A percentile compares a stretch with the other conserved stretches of the same genome.
phyloP scores from a whole-genome alignment of 257 asterid genomes.

The Gentiana dahurica region DNA sequence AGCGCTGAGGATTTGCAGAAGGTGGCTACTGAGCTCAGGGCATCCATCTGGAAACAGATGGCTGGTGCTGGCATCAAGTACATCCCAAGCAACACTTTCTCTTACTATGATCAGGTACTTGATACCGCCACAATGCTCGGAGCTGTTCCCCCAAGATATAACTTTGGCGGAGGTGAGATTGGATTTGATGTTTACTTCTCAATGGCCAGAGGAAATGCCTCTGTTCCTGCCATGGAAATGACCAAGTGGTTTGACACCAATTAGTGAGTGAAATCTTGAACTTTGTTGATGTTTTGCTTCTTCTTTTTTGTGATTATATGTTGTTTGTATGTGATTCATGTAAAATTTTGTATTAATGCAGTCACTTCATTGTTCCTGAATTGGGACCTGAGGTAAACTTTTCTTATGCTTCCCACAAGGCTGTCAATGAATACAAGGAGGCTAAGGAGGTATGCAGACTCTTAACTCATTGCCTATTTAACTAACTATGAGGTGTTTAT shows the following conservation, averaged over 20 bases:
- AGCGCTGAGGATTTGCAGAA: conserved; percentile 56
- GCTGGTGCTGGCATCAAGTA: conserved; percentile 69
- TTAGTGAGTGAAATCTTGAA: conserved; percentile 56
- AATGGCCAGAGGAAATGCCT: conserved; percentile 99
- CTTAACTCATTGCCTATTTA: not conserved
- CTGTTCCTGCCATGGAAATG: conserved; percentile 99
- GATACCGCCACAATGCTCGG: conserved; percentile 83
- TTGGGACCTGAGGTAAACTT: conserved; percentile 83
- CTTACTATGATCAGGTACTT: conserved; percentile 75
- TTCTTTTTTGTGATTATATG: conserved; percentile 2
- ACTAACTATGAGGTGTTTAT: too few species aligned
- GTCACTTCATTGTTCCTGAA: conserved; percentile 91
- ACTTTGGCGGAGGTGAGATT: conserved; percentile 85
- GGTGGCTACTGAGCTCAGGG: conserved; percentile 51
- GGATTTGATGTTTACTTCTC: conserved; percentile 83
- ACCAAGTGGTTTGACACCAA: conserved; percentile 99
- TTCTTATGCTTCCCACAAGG: conserved; percentile 89
- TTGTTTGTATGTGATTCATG: not conserved
- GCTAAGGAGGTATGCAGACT: conserved; percentile 62
- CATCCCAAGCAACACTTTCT: conserved; percentile 81
- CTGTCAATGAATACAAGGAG: conserved; percentile 84
- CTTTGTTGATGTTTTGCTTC: not conserved
- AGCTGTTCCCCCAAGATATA: conserved; percentile 85
- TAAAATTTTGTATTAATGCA: conserved; percentile 18
- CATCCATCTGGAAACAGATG: conserved; percentile 76